phyloP scores from a whole-genome alignment of 2,329 filamentous ascomycete species.

The Fusarium heterosporum region DNA sequence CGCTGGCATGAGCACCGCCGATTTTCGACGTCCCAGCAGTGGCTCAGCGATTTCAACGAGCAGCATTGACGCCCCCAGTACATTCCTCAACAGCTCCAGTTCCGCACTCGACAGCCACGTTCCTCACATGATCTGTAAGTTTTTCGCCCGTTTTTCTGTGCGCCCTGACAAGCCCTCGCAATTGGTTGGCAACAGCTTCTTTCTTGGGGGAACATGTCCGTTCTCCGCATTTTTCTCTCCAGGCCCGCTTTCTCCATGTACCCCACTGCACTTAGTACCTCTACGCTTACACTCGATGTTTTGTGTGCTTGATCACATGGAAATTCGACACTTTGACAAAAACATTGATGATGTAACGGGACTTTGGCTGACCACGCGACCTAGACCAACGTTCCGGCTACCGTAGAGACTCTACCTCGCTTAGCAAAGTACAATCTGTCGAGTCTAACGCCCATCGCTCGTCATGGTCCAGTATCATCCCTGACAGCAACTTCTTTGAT shows the following conservation, averaged over 20 bases:
- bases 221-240: conserved; percentile 47
- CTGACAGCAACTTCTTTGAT: conserved; percentile 52
- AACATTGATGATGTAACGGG: not conserved
- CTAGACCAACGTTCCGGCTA: conserved; percentile 55
- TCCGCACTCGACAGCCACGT: conserved; percentile 57
- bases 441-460: conserved; percentile 42
- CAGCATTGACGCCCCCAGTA: conserved; percentile 46
- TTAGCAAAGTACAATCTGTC: conserved; percentile 48
- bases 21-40: conserved; percentile 55
- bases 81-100: conserved; percentile 47
- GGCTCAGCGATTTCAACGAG: conserved; percentile 51
- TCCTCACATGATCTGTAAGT: conserved; percentile 63
- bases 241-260: conserved; percentile 36
- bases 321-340: conserved; percentile 21
- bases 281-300: conserved; percentile 14
- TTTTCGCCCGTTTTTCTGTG: conserved; percentile 39
- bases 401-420: conserved; percentile 49
- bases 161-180: conserved; percentile 9
- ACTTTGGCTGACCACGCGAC: conserved; percentile 51
- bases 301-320: conserved; percentile 42
- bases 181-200: conserved; percentile 36
- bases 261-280: conserved; percentile 33
- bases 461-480: conserved; percentile 51
- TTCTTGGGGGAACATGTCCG: conserved; percentile 43
- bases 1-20: conserved; percentile 49